Base-by-base conservation (phyloP, 768 basidiomycete species). In the Chalciporus chontae region DNA sequence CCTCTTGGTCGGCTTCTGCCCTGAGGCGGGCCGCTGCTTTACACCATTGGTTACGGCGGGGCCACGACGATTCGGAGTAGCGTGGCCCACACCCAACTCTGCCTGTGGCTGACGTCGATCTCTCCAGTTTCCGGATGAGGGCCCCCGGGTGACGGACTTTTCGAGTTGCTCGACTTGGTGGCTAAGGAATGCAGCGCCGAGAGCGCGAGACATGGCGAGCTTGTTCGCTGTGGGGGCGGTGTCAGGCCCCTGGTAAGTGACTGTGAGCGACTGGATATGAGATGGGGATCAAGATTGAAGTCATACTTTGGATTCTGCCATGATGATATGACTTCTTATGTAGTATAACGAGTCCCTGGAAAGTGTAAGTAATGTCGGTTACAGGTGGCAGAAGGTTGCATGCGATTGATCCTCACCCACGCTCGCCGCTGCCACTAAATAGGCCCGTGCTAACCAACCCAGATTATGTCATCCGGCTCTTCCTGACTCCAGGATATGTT, bases 101-200 rank as follows among this genome's bases (percentile, higher is more conserved):
- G 58, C 44, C 24, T 51, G 56, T 27, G 50, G 47, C 18, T 67
- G 72, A 65, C 62, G 73, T 61, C 63, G 74, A 48, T 79, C 80
- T 54, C 84, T 73, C 85, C 85, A 85, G 55, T 83, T 85, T 0
- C 77, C 78, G 2, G 78, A 76, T 8, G 74, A 70, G 15, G 77
- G 70, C 7, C 76, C 78, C 29, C 72, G 73, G 4, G 74, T 71
- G 17, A 90, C 85, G 0, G 83, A 75, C 68, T 86, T 85, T 72
- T 93, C 90, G 47, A 93, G 83, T 61, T 91, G 86, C 58, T 91
- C 87, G 39, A 93, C 90, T 60, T 93, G 89, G 58, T 93, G 90
- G 55, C 78, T 86, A 51, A 93, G 78, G 64, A 91, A 91, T 3
- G 90, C 90, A 24, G 90, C 89, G 17, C 90, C 90, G 34, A 93